phyloP scores from a whole-genome alignment of 176 grass and related monocot genomes.

The Calamus simplicifolius region DNA sequence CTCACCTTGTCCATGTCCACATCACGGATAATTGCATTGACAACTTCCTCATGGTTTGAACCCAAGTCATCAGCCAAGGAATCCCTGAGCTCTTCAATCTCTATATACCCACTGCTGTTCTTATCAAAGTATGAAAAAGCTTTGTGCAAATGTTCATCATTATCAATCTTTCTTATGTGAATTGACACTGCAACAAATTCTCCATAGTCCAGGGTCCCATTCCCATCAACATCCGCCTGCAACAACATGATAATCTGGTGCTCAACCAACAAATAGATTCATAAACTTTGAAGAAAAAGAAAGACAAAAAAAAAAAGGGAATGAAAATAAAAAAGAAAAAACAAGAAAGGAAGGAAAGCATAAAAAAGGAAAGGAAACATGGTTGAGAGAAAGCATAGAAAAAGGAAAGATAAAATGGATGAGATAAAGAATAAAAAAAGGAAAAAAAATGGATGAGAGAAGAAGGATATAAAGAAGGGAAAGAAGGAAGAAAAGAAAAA shows the following conservation, averaged over 20 bases:
- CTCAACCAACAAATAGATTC: no score
- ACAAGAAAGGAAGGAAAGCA: no score
- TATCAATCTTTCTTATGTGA: slow-evolving; percentile 70
- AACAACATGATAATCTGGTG: neutral
- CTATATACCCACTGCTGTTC: slow-evolving; percentile 78
- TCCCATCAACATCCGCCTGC: slow-evolving; percentile 73
- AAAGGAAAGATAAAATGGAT: no score
- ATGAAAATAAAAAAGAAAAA: no score
- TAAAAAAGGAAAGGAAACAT: no score
- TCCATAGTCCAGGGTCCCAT: slow-evolving; percentile 58
- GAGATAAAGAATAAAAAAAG: no score
- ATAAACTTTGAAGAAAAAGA: no score
- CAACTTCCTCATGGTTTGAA: slow-evolving; percentile 53
- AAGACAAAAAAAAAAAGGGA: no score
- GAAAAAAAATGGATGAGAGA: no score
- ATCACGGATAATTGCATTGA: slow-evolving; percentile 63
- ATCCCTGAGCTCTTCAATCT: slow-evolving; percentile 77
- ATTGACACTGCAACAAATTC: slow-evolving; percentile 91
- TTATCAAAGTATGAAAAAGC: slow-evolving; percentile 76
- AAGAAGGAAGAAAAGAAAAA: no score
- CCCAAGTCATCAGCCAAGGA: slow-evolving; percentile 62
- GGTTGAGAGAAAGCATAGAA: no score
- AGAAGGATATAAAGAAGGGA: no score
- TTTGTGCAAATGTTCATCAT: slow-evolving; percentile 66
- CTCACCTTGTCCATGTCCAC: slow-evolving; percentile 86